Conservation (phyloP, 1,139 yeast genomes). For the Debaryomyces psychrophilus region DNA sequence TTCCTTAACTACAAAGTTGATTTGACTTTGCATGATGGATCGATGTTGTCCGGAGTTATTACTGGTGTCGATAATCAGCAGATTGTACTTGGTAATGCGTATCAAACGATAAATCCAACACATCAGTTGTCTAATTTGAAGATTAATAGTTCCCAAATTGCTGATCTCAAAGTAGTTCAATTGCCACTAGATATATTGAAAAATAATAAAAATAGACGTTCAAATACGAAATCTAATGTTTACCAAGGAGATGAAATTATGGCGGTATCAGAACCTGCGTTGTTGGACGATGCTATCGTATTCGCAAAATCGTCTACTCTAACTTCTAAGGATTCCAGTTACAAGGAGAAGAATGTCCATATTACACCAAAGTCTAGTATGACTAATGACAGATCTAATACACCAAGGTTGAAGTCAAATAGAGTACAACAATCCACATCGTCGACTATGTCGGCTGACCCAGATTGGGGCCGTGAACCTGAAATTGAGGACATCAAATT, state of each 20-base stretch:
- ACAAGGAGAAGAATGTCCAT: constrained; percentile 9
- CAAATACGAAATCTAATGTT: constrained; percentile 7
- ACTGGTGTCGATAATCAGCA: constrained; percentile 43
- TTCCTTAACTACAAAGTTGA: constrained; percentile 60
- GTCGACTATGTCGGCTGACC: constrained; percentile 20
- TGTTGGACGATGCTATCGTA: constrained; percentile 34
- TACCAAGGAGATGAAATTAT: constrained; percentile 9
- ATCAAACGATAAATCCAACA: constrained; percentile 23
- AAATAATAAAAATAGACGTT: constrained; percentile 11
- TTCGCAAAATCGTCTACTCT: constrained; percentile 23
- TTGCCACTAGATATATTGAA: constrained; percentile 43
- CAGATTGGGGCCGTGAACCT: constrained; percentile 52
- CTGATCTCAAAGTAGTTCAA: constrained; percentile 54
- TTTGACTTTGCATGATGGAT: constrained; percentile 50
- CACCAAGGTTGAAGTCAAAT: constrained; percentile 20
- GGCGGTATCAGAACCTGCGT: constrained; percentile 6
- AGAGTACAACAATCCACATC: constrained; percentile 11
- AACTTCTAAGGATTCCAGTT: constrained; percentile 10
- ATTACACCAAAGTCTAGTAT: constrained; percentile 3
- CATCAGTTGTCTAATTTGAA: constrained; percentile 24
- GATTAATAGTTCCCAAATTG: constrained; percentile 39
- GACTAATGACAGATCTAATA: constrained; percentile 15
- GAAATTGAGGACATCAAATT: constrained; percentile 53
- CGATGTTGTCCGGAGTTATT: constrained; percentile 50
- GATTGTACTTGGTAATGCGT: constrained; percentile 42